phyloP scores from a whole-genome alignment of 192 early-diverging fungal species.

The Backusella westeae region DNA sequence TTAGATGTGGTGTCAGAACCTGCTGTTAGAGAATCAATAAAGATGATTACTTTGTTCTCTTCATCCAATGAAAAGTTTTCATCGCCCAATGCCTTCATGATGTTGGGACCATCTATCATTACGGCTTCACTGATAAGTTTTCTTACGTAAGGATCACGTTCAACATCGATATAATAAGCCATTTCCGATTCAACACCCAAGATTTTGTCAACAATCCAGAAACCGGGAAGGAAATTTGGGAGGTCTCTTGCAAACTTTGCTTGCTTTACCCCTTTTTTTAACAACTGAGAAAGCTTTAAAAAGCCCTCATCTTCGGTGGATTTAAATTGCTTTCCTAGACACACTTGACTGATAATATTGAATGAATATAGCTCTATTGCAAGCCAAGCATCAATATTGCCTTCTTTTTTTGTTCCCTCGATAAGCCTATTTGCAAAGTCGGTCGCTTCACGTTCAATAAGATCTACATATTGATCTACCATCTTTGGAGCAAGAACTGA shows the following conservation, averaged over 20 bases:
- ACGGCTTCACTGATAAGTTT: neutral
- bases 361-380: neutral
- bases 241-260: neutral
- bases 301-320: neutral
- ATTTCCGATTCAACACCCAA: neutral
- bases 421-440: neutral
- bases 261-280: neutral
- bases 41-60: neutral
- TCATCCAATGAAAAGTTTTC: neutral
- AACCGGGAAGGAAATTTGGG: neutral
- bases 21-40: neutral
- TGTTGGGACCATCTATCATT: neutral
- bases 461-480: neutral
- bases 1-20: neutral
- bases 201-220: neutral
- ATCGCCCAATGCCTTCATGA: neutral
- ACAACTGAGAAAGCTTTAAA: neutral
- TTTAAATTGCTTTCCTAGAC: neutral
- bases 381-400: neutral
- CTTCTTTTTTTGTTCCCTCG: neutral
- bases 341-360: neutral
- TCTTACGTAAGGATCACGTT: neutral
- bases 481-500: neutral
- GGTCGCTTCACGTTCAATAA: neutral
- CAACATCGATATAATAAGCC: neutral